Conservation (phyloP, 2,329 filamentous ascomycete species). For the Aureobasidium lini region DNA sequence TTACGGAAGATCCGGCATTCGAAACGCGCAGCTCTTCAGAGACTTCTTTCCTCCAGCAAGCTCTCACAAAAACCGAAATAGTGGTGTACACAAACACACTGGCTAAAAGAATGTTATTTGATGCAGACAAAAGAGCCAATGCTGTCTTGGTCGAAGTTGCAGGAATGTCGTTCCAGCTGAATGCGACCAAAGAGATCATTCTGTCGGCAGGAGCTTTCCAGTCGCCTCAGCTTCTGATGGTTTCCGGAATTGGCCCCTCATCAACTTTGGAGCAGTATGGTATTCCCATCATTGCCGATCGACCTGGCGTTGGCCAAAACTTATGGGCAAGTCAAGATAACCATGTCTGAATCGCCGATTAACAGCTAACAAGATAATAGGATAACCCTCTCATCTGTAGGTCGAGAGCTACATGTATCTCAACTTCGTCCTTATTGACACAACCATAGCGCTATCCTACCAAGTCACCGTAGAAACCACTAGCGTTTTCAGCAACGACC, state of each 20-base stretch:
- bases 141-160: conserved; percentile 23
- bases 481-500: not conserved
- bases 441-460: not conserved
- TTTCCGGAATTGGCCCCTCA: conserved; percentile 1
- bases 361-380: too few relatives aligned
- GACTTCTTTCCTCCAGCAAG: conserved; percentile 23
- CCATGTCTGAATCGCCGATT: too few relatives aligned
- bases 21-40: conserved; percentile 21
- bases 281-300: conserved; percentile 17
- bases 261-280: not conserved
- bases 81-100: conserved; percentile 28
- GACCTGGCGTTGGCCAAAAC: conserved; percentile 26
- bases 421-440: too few relatives aligned
- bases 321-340: conserved; percentile 20
- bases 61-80: conserved; percentile 22
- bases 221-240: conserved; percentile 26
- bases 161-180: conserved; percentile 21
- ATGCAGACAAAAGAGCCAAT: conserved; percentile 20
- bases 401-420: too few relatives aligned
- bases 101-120: conserved; percentile 18
- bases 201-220: conserved; percentile 25
- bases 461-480: not conserved
- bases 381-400: too few relatives aligned
- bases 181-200: conserved; percentile 26
- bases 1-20: conserved; percentile 23